These are phyloP conservation scores for Fusarium cyanostomum DNA, from an alignment of 2,329 filamentous ascomycete species.

Conservation along the genomic window DNA sequence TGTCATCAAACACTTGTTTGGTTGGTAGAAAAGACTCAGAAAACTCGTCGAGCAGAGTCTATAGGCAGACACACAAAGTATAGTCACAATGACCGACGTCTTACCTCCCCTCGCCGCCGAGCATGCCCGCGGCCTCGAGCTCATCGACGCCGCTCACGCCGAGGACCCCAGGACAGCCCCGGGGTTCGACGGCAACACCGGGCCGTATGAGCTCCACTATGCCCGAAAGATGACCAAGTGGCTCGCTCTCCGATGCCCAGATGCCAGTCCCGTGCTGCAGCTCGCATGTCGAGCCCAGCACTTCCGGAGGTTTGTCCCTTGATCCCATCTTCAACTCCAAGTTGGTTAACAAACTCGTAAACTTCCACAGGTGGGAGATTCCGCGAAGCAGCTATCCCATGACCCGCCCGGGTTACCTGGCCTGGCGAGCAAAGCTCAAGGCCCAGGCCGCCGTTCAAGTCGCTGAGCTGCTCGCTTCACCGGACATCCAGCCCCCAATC, in stretches of 20 bases:
- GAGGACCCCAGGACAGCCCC: conserved; percentile 51
- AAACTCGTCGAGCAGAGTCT: background rate
- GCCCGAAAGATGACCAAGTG: conserved; percentile 81
- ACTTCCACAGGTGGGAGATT: conserved; percentile 73
- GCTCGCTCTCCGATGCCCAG: conserved; percentile 68
- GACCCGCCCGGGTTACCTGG: conserved; percentile 79
- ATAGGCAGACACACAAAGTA: background rate
- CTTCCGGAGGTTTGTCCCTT: conserved; percentile 67
- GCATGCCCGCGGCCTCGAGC: conserved; percentile 64
- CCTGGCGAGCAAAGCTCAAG: conserved; percentile 81
- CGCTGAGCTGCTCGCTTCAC: conserved; percentile 62
- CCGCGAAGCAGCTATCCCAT: conserved; percentile 77
- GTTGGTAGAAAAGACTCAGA: background rate
- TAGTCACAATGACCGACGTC: conserved; percentile 19
- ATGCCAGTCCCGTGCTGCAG: conserved; percentile 72
- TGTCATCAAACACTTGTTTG: background rate
- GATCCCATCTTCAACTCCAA: background rate
- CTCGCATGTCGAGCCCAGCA: conserved; percentile 87
- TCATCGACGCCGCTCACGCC: conserved; percentile 74
- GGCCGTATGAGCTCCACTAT: conserved; percentile 85
- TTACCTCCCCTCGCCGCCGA: conserved; percentile 50
- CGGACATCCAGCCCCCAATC: conserved; percentile 51
- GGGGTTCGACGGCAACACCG: conserved; percentile 52
- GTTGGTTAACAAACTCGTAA: background rate
- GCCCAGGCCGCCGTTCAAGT: conserved; percentile 66